phyloP scores from a whole-genome alignment of 495 filamentous ascomycete species.

The Corynascus novoguineensis region DNA sequence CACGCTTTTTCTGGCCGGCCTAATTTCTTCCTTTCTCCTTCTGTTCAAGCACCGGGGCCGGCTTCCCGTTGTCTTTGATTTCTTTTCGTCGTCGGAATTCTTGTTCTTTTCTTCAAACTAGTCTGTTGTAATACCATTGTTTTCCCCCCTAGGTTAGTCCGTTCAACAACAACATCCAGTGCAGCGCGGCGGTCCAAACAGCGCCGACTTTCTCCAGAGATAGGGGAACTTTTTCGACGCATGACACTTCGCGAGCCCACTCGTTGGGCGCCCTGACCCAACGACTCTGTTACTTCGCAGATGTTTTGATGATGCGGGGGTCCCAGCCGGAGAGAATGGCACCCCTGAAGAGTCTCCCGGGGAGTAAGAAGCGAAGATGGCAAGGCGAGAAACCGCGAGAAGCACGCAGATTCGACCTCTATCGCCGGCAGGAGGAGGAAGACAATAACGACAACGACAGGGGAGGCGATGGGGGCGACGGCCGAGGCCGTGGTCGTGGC shows the following conservation, averaged over 20 bases:
- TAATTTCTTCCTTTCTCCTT: constrained; percentile 4
- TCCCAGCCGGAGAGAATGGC: constrained; percentile 29
- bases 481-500: no score
- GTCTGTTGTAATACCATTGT: constrained; percentile 9
- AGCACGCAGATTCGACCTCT: constrained; percentile 1
- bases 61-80: constrained; percentile 13
- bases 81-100: constrained; percentile 14
- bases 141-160: not conserved
- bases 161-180: not conserved
- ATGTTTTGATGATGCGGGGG: constrained; percentile 20
- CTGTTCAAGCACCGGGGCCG: constrained; percentile 24
- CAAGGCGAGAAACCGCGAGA: constrained; percentile 2
- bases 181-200: not conserved
- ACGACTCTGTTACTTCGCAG: constrained; percentile 13
- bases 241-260: constrained; percentile 8
- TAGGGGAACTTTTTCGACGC: not conserved
- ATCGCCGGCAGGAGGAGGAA: constrained; percentile 14
- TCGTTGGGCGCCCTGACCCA: constrained; percentile 19
- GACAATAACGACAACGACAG: constrained; percentile 12
- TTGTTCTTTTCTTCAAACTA: constrained; percentile 7
- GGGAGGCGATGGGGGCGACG: not conserved
- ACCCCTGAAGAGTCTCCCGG: constrained; percentile 16
- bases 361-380: constrained; percentile 9
- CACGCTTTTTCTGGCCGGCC: constrained; percentile 20
- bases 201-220: not conserved